Percentiles rank a stretch among this genome's conserved stretches.
phyloP scores from a whole-genome alignment of 495 filamentous ascomycete genomes.

The Pyrenula massariospora region DNA sequence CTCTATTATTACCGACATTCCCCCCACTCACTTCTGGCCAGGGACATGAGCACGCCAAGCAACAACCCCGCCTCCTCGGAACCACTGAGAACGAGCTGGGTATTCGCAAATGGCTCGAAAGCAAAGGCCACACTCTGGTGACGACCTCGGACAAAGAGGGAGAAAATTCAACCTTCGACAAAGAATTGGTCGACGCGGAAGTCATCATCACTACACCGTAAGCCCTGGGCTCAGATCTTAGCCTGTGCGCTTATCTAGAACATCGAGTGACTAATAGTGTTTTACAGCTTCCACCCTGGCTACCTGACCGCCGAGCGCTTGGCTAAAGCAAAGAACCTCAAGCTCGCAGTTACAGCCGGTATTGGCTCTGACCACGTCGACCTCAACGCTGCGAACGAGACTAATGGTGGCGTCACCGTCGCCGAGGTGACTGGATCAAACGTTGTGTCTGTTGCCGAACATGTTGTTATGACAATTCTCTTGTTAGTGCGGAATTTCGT shows the following conservation, averaged over 20 bases:
- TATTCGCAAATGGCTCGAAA: conserved; percentile 90
- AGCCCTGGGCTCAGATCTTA: conserved; percentile 17
- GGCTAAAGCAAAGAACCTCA: conserved; percentile 96
- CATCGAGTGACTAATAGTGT: background rate
- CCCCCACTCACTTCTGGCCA: conserved; percentile 12
- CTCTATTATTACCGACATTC: no score
- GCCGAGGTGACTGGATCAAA: conserved; percentile 94
- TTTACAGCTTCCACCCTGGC: conserved; percentile 84
- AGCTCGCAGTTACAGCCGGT: conserved; percentile 90
- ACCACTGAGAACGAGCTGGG: conserved; percentile 98
- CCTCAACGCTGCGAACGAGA: conserved; percentile 92
- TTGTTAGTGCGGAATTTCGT: conserved; percentile 94
- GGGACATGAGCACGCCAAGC: conserved; percentile 56
- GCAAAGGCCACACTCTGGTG: conserved; percentile 86
- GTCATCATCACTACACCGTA: conserved; percentile 99
- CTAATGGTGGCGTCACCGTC: conserved; percentile 94
- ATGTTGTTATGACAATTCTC: conserved; percentile 99
- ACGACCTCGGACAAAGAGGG: conserved; percentile 98
- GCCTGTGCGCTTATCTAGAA: background rate
- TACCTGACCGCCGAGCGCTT: conserved; percentile 96
- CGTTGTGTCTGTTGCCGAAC: conserved; percentile 82
- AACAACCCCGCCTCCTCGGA: conserved; percentile 80
- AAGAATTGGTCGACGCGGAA: conserved; percentile 91
- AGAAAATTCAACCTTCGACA: conserved; percentile 83
- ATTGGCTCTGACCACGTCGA: conserved; percentile 98